These are phyloP conservation scores for Vigna radiata DNA, from an alignment of 306 rosid species.

Conservation along the genomic window DNA sequence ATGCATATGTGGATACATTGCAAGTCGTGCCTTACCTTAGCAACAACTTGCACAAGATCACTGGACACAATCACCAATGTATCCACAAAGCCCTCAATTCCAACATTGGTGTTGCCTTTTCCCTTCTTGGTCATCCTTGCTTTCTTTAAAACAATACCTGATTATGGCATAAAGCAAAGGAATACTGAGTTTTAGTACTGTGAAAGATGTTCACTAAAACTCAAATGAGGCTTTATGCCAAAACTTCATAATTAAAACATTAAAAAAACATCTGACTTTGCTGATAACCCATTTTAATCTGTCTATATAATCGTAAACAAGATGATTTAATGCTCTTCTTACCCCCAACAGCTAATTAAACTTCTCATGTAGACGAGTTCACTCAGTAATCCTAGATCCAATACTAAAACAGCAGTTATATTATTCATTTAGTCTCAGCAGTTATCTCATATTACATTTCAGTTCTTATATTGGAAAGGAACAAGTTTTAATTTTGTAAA, in stretches of 20 bases:
- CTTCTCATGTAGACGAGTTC: conserved; percentile 1
- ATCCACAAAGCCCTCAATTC: conserved; percentile 61
- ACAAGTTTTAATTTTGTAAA: background rate
- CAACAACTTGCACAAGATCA: conserved; percentile 87
- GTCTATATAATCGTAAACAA: background rate
- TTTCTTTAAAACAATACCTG: conserved; percentile 83
- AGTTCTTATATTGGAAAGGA: background rate
- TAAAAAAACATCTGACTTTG: background rate
- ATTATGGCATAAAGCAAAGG: conserved; percentile 33
- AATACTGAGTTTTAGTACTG: conserved; percentile 26
- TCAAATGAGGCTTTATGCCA: background rate
- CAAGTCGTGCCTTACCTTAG: conserved; percentile 58
- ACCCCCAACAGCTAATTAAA: conserved; percentile 6
- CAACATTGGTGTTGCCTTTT: conserved; percentile 55
- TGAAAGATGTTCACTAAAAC: conserved; percentile 17
- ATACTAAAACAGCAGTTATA: background rate
- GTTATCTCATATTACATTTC: background rate
- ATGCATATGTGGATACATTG: conserved; percentile 10
- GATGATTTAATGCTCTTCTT: background rate
- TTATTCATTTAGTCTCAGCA: background rate
- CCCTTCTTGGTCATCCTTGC: conserved; percentile 84
- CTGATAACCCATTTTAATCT: conserved; percentile 20
- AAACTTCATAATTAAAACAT: background rate
- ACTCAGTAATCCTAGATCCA: conserved; percentile 36
- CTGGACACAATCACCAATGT: conserved; percentile 69